phyloP scores from a whole-genome alignment of 805 yeast genomes.

The Candida nanaspora region DNA sequence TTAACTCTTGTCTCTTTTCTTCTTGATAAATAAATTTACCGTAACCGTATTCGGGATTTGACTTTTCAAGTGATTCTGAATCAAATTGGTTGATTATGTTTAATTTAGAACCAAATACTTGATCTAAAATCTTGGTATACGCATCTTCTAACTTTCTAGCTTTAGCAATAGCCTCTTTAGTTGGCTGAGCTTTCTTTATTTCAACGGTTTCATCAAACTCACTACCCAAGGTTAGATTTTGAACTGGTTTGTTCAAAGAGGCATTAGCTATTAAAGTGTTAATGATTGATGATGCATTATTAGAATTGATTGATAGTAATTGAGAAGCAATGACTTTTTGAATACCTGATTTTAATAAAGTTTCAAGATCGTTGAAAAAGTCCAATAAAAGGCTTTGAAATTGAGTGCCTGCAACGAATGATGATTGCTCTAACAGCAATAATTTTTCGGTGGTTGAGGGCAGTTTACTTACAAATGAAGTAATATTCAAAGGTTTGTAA shows the following conservation, averaged over 20 bases:
- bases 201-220: conserved; percentile 10
- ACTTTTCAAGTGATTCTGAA: conserved; percentile 34
- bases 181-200: conserved; percentile 8
- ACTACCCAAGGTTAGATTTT: conserved; percentile 55
- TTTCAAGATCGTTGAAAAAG: conserved; percentile 51
- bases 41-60: conserved; percentile 81
- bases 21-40: conserved; percentile 62
- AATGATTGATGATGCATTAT: conserved; percentile 35
- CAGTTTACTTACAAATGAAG: conserved; percentile 38
- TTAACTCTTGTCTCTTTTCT: conserved; percentile 41
- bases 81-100: conserved; percentile 48
- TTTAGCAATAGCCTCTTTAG: conserved; percentile 33
- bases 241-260: conserved; percentile 46
- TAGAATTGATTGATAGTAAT: conserved; percentile 33
- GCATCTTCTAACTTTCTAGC: conserved; percentile 62
- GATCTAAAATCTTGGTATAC: conserved; percentile 67
- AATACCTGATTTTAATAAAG: conserved; percentile 38
- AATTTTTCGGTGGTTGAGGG: conserved; percentile 52
- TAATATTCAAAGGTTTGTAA: conserved; percentile 67
- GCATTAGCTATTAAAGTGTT: conserved; percentile 46
- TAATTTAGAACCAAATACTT: conserved; percentile 51
- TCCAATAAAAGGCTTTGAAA: conserved; percentile 54
- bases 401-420: conserved; percentile 22
- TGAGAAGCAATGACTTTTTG: conserved; percentile 55
- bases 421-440: conserved; percentile 62